Conservation (phyloP, 1,284 basidiomycete species). For the Sporisorium graminicola region DNA sequence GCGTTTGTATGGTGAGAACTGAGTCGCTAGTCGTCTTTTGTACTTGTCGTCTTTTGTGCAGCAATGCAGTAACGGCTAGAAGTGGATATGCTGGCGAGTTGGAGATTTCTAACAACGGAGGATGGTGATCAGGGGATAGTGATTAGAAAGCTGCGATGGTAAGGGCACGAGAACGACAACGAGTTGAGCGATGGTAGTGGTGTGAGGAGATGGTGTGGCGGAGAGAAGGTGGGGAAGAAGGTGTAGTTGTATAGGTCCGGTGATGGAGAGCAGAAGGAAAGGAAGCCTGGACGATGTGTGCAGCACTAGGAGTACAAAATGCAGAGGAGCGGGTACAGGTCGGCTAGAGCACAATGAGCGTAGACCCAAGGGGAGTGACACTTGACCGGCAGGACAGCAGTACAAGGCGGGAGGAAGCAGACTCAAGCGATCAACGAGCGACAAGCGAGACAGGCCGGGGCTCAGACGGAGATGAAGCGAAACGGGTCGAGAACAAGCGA, state of each 20-base stretch:
- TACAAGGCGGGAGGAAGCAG: not conserved
- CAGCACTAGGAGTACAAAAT: not conserved
- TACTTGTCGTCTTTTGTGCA: not conserved
- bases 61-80: not conserved
- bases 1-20: too few relatives aligned
- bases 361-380: not conserved
- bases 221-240: not conserved
- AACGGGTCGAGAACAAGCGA: conserved; percentile 1
- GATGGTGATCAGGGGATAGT: not conserved
- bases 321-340: conserved; percentile 5
- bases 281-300: not conserved
- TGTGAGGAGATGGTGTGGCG: not conserved
- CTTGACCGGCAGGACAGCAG: not conserved
- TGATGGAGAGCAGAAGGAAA: not conserved
- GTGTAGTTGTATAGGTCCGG: not conserved
- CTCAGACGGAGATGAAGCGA: not conserved
- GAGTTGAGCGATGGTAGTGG: not conserved
- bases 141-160: too few relatives aligned
- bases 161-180: not conserved
- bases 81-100: not conserved
- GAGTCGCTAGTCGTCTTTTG: not conserved
- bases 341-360: not conserved
- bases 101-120: not conserved
- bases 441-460: conserved; percentile 1
- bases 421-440: conserved; percentile 3